Conservation (phyloP, 2,329 filamentous ascomycete species). For the Cordyceps tenuipes region DNA sequence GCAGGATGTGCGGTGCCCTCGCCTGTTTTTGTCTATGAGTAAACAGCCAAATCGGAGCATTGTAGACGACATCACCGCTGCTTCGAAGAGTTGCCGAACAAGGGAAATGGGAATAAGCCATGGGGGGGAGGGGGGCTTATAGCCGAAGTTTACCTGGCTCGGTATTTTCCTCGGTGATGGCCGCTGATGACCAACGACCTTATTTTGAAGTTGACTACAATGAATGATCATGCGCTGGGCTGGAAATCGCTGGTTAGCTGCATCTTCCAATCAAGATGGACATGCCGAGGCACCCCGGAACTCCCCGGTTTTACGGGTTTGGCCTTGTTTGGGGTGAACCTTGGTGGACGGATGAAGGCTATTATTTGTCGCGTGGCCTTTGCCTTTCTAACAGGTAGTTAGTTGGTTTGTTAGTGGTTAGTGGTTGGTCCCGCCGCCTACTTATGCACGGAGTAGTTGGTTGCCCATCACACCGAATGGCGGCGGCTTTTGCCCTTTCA, state of each 20-base stretch:
- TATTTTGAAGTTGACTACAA: no score
- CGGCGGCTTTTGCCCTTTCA: no score
- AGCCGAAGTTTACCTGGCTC: background rate
- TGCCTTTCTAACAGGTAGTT: background rate
- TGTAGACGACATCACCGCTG: background rate
- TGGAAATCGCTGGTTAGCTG: background rate
- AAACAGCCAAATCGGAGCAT: background rate
- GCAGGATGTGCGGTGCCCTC: background rate
- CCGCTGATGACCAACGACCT: no score
- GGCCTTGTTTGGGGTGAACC: background rate
- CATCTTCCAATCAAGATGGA: background rate
- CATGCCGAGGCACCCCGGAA: background rate
- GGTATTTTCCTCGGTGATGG: background rate
- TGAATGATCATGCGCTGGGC: background rate
- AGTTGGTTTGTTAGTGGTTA: background rate
- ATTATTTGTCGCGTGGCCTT: background rate
- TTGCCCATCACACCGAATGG: background rate
- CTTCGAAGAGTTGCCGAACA: background rate
- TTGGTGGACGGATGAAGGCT: background rate
- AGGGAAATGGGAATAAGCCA: background rate
- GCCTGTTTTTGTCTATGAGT: background rate
- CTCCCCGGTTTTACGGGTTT: background rate
- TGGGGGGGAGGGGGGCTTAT: background rate
- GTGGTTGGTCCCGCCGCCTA: background rate
- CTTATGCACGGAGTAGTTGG: background rate